A percentile compares a stretch with the other conserved stretches of the same genome.
Conservation (phyloP, 768 basidiomycete species). For the Auricularia cornea region DNA sequence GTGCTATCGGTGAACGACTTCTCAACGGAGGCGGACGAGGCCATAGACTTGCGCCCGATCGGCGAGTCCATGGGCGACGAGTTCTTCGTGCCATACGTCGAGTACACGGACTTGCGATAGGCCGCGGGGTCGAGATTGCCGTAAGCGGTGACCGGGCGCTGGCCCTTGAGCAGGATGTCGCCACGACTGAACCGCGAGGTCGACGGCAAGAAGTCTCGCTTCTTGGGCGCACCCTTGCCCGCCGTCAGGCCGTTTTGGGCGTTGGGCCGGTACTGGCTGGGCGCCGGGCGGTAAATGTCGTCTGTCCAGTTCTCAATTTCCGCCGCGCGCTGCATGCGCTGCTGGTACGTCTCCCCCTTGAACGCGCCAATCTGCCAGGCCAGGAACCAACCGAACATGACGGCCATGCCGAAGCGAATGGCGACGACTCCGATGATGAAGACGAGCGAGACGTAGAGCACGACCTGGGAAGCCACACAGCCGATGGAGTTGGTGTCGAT, state of each 20-base stretch:
- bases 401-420: conserved; percentile 94
- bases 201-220: conserved; percentile 34
- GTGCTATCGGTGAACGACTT: conserved; percentile 48
- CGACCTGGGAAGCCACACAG: conserved; percentile 90
- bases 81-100: conserved; percentile 42
- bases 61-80: conserved; percentile 41
- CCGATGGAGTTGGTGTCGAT: conserved; percentile 93
- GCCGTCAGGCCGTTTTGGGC: conserved; percentile 50
- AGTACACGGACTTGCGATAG: conserved; percentile 70
- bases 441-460: conserved; percentile 88
- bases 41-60: conserved; percentile 24
- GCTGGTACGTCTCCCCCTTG: conserved; percentile 84
- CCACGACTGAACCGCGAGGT: conserved; percentile 51
- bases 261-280: conserved; percentile 83
- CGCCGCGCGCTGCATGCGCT: conserved; percentile 79
- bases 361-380: conserved; percentile 94
- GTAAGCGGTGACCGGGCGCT: conserved; percentile 13
- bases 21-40: conserved; percentile 2
- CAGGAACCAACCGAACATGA: conserved; percentile 96
- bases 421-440: conserved; percentile 97
- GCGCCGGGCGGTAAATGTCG: conserved; percentile 92
- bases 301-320: conserved; percentile 96
- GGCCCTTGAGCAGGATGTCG: conserved; percentile 55
- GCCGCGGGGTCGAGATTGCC: conserved; percentile 30
- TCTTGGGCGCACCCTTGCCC: conserved; percentile 36